phyloP scores from a whole-genome alignment of 225 moss, liverwort and hornwort species.

The Climacium dendroides region DNA sequence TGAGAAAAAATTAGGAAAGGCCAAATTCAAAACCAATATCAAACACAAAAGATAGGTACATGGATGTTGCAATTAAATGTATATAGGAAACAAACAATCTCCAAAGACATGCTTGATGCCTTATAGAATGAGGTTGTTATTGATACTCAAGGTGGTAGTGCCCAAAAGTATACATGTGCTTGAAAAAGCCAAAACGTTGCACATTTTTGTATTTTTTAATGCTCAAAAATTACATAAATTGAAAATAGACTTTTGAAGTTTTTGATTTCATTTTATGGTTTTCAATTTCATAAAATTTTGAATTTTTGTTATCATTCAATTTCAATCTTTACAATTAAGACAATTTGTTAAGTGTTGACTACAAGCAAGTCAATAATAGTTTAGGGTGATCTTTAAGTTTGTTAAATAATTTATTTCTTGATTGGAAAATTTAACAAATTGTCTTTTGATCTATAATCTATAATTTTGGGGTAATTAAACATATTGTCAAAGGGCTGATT shows the following conservation, averaged over 20 bases:
- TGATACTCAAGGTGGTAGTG: neutral
- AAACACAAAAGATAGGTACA: fast-evolving
- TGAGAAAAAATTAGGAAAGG: neutral
- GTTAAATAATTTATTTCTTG: too few species aligned
- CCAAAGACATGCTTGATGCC: neutral
- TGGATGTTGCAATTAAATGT: neutral
- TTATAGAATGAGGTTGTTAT: neutral
- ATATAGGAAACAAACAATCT: neutral
- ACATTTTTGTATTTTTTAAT: neutral
- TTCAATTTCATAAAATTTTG: neutral
- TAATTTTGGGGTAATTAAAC: too few species aligned
- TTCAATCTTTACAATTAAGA: too few species aligned
- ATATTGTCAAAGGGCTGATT: too few species aligned
- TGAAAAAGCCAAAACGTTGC: neutral
- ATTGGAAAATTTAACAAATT: too few species aligned
- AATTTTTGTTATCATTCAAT: neutral
- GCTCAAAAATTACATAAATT: neutral
- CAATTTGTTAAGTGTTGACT: too few species aligned
- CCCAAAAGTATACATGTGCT: neutral
- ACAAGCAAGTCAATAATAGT: too few species aligned
- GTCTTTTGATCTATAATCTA: too few species aligned
- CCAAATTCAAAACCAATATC: neutral
- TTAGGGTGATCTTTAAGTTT: too few species aligned
- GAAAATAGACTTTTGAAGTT: neutral
- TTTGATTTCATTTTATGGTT: neutral